A percentile compares a stretch with the other conserved stretches of the same genome.
Conservation (phyloP, 2,329 filamentous ascomycete genomes). For the Pezicula radicicola region DNA sequence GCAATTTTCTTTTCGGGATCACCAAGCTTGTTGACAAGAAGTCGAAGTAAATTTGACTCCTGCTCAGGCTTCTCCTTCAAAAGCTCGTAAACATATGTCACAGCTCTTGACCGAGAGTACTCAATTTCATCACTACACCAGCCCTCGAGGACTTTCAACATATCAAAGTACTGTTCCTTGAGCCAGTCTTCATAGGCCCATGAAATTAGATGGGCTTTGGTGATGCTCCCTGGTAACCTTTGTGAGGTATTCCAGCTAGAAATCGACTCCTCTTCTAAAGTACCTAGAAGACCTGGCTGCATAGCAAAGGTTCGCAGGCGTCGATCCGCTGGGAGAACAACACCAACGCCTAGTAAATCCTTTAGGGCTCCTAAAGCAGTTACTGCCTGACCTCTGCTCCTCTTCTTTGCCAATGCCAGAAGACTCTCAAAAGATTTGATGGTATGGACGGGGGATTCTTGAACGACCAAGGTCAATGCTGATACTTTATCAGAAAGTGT, state of each 20-base stretch:
- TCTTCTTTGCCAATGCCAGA: conserved; percentile 81
- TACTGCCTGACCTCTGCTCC: conserved; percentile 88
- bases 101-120: conserved; percentile 81
- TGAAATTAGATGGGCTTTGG: conserved; percentile 73
- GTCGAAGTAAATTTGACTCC: conserved; percentile 85
- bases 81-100: conserved; percentile 89
- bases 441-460: conserved; percentile 95
- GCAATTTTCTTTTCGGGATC: conserved; percentile 95
- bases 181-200: conserved; percentile 97
- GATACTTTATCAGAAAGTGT: conserved; percentile 97
- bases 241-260: conserved; percentile 65
- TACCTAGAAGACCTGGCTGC: conserved; percentile 73
- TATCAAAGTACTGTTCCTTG: conserved; percentile 89
- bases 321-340: conserved; percentile 77
- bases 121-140: conserved; percentile 97
- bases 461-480: conserved; percentile 86
- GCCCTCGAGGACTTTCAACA: conserved; percentile 84
- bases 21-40: conserved; percentile 94
- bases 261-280: conserved; percentile 59
- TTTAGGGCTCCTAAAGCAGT: conserved; percentile 91
- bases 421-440: conserved; percentile 85
- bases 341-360: conserved; percentile 88
- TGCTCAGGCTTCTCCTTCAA: conserved; percentile 96
- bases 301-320: conserved; percentile 76
- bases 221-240: conserved; percentile 68